Conservation (phyloP, 1,139 yeast species). For the Zygosaccharomyces pseudobailii region DNA sequence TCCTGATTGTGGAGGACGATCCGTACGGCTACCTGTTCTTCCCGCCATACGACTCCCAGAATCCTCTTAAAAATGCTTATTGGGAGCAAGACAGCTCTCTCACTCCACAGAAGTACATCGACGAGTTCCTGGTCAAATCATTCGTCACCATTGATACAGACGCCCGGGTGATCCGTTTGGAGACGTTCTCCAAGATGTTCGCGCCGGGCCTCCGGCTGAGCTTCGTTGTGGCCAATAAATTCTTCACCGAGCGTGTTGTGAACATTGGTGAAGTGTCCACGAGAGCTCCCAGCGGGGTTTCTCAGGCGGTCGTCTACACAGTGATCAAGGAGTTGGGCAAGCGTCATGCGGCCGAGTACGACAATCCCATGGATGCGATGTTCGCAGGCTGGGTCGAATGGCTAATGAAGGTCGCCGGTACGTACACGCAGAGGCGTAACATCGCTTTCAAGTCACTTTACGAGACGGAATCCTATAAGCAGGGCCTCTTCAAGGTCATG, state of each 20-base stretch:
- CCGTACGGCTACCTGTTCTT: conserved; percentile 68
- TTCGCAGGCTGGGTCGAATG: conserved; percentile 62
- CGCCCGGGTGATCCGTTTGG: conserved; percentile 80
- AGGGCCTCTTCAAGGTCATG: conserved; percentile 42
- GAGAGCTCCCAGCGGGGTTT: conserved; percentile 51
- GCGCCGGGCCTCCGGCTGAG: conserved; percentile 89
- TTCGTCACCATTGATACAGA: conserved; percentile 66
- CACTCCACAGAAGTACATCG: conserved; percentile 47
- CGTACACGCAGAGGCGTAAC: conserved; percentile 55
- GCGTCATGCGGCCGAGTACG: conserved; percentile 1
- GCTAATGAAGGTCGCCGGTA: conserved; percentile 56
- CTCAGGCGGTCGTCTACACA: conserved; percentile 39
- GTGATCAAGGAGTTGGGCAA: conserved; percentile 24
- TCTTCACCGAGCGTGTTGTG: conserved; percentile 42
- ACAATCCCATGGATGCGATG: conserved; percentile 30
- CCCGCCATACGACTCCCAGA: conserved; percentile 38
- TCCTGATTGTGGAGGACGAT: conserved; percentile 81
- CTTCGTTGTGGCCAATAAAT: conserved; percentile 68
- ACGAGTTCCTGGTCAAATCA: conserved; percentile 58
- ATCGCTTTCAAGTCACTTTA: conserved; percentile 38
- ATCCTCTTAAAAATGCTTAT: conserved; percentile 35
- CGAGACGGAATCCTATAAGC: conserved; percentile 35
- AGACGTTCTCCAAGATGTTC: conserved; percentile 77
- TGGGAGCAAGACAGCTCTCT: conserved; percentile 40
- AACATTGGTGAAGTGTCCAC: conserved; percentile 44